Conservation (phyloP, 495 filamentous ascomycete genomes). For the Penicillium psychrofluorescens region DNA sequence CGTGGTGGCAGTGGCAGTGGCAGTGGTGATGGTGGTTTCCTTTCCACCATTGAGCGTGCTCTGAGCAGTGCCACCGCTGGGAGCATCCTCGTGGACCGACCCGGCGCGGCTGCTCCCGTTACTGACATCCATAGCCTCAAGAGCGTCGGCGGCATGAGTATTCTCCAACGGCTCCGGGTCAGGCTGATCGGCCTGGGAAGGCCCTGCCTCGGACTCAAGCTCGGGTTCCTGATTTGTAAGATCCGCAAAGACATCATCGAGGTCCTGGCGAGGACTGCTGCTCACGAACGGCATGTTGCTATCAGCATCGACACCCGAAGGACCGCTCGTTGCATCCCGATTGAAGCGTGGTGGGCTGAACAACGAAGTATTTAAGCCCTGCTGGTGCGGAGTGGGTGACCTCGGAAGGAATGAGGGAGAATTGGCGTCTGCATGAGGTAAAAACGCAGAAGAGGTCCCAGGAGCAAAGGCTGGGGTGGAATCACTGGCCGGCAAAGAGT, state of each 20-base stretch:
- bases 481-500: slow-evolving; percentile 29
- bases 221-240: slow-evolving; percentile 40
- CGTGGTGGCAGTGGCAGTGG: too few relatives aligned
- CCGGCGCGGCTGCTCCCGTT: slow-evolving; percentile 25
- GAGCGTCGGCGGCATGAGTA: slow-evolving; percentile 38
- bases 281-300: slow-evolving; percentile 14
- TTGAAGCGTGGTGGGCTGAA: slow-evolving; percentile 35
- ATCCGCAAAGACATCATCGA: slow-evolving; percentile 43
- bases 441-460: slow-evolving; percentile 30
- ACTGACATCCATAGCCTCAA: slow-evolving; percentile 37
- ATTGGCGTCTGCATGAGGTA: slow-evolving; percentile 29
- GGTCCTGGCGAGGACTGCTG: slow-evolving; percentile 36
- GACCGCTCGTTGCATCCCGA: slow-evolving; percentile 11
- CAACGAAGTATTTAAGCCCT: slow-evolving; percentile 29
- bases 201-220: slow-evolving; percentile 22
- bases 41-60: neutral
- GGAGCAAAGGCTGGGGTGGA: slow-evolving; percentile 35
- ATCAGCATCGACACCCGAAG: too few relatives aligned
- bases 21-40: neutral
- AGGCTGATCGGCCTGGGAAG: slow-evolving; percentile 9
- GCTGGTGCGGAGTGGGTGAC: slow-evolving; percentile 27
- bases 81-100: slow-evolving; percentile 10
- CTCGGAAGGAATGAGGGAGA: slow-evolving; percentile 36
- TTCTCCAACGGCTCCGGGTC: slow-evolving; percentile 36
- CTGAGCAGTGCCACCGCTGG: neutral